Evolutionary conservation across 768 basidiomycete species (phyloP).

Genomic region (Cytidiella melzeri): DNA sequence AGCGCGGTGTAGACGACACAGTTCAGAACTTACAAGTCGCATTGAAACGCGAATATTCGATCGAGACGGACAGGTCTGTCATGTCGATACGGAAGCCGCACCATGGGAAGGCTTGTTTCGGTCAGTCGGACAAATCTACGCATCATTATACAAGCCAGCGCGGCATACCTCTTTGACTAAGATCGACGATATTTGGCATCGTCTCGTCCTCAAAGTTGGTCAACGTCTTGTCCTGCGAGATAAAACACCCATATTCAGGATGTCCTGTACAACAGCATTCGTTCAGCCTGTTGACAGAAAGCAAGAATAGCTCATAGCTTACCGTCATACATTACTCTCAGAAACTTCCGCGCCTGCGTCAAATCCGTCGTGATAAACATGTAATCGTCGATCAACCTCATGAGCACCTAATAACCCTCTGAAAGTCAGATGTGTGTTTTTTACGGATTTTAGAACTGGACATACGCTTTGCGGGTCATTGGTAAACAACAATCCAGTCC

Average conservation of each 20-base stretch:
- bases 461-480: conserved; percentile 59
- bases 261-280: conserved; percentile 48
- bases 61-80: conserved; percentile 66
- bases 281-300: not conserved
- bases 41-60: conserved; percentile 70
- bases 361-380: conserved; percentile 73
- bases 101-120: conserved; percentile 76
- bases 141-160: not conserved
- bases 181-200: conserved; percentile 47
- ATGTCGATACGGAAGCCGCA: conserved; percentile 84
- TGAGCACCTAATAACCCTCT: conserved; percentile 61
- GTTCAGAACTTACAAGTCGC: conserved; percentile 43
- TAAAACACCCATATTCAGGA: conserved; percentile 90
- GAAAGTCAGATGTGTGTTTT: not conserved
- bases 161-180: conserved; percentile 36
- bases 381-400: conserved; percentile 94
- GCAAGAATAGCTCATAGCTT: conserved; percentile 1
- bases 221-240: conserved; percentile 83
- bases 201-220: conserved; percentile 72
- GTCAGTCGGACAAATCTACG: not conserved
- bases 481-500: conserved; percentile 44
- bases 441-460: conserved; percentile 1
- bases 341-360: conserved; percentile 56
- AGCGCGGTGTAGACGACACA: not conserved
- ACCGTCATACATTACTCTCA: conserved; percentile 75